Evolutionary conservation across 331 rosid species (phyloP), one percentile per base, ranked within the genome.

Genomic region (Cydonia oblonga): DNA sequence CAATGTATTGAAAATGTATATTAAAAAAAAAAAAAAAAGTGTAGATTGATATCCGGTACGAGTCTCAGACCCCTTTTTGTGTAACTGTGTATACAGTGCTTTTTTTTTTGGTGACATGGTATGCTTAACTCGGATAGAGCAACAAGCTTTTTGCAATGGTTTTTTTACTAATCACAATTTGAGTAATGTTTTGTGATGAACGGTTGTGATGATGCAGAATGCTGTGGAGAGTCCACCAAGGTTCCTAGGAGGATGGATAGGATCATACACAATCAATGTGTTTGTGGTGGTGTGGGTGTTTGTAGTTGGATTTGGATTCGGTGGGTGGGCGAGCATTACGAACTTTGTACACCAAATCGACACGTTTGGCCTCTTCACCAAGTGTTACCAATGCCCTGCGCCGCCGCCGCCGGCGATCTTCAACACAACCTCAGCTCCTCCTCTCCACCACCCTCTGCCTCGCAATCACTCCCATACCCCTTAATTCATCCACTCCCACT

Each of bases 281-380:
- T 95, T 95, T 53, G 83, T 95, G 38, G 97, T 95, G 16, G 96
- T 82, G 51, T 95, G 98, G 98, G 96, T 95, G 20, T 68, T 89
- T 4, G 80, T 95, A 0, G 99, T 95, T 8, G 99, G 99, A 16
- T 95, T 95, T 46, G 99, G 97, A 65, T 95, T 95, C 40, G 99
- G 99, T 5, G 99, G 99, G 64, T 95, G 99, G 99, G 99, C 99
- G 60, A 95, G 99, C 70, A 83, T 95, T 87, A 86, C 86, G 1
- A 95, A 95, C 81, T 95, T 95, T 75, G 49, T 95, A n/a, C 89
- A 70, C 85, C 99, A 95, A 63, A 89, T 95, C 29, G 97, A 95
- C 78, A 87, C 99, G 2, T 95, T 95, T 29, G 99, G 99, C 26
- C 88, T 91, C 51, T 95, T 95, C 90, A 95, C 98, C 0, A 95